These are phyloP conservation scores for Ascoidea asiatica DNA, from an alignment of 805 yeast species.

Conservation along the genomic window DNA sequence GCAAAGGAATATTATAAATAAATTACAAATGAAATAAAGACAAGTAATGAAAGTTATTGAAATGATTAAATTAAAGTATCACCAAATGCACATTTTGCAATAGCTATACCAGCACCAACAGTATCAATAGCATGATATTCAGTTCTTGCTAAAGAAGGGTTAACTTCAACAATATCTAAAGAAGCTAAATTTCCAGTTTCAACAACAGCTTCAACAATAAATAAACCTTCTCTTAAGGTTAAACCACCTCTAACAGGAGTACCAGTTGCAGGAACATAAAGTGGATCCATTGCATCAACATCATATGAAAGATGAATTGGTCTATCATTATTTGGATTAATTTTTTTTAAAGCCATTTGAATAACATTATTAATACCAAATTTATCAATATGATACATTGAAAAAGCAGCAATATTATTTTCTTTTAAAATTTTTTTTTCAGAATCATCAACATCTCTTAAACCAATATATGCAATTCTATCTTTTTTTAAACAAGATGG, in stretches of 20 bases:
- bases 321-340: constrained; percentile 56
- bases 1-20: too few species aligned
- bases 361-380: constrained; percentile 86
- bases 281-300: constrained; percentile 94
- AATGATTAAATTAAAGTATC: constrained; percentile 54
- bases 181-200: constrained; percentile 81
- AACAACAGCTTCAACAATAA: constrained; percentile 83
- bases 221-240: constrained; percentile 87
- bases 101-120: constrained; percentile 77
- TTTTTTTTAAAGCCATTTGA: constrained; percentile 72
- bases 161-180: constrained; percentile 86
- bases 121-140: constrained; percentile 73
- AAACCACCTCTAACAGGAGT: constrained; percentile 96
- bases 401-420: constrained; percentile 64
- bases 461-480: constrained; percentile 83
- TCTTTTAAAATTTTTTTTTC: constrained; percentile 68
- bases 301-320: constrained; percentile 91
- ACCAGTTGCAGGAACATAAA: constrained; percentile 92
- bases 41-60: not conserved
- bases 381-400: constrained; percentile 94
- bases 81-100: constrained; percentile 90
- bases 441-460: constrained; percentile 83
- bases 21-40: too few species aligned
- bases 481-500: constrained; percentile 49
- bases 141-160: constrained; percentile 74